Evolutionary conservation across 2,329 filamentous ascomycete genomes (phyloP), one percentile per base, ranked within the genome.

Genomic region (Lizonia empirigonia): DNA sequence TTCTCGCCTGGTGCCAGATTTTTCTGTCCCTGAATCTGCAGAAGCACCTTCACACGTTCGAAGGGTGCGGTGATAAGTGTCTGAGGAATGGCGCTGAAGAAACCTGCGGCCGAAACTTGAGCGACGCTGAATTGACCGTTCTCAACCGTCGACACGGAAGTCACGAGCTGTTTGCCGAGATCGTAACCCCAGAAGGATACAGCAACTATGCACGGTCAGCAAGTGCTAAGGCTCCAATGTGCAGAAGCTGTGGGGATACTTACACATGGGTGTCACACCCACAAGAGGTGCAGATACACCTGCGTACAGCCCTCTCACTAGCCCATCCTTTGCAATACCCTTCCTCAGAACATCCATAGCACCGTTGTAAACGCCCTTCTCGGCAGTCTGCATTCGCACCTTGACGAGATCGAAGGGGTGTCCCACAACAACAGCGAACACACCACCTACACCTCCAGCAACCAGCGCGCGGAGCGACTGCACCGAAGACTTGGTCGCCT

Each of bases 391-490:
- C 74, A 99, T 80, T 52, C 94, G 89, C 60, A 99, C 94, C 79
- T 99, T 99, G 74, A 97, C 93, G 64, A 99, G 82, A 74, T 99
- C 94, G 72, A 99, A 99, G 8, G 94, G 94, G 75, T 99, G 94
- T 50, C 94, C 77, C 15, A 97, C 92, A 33, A 99, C 74, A 47
- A 99, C 94, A 50, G 94, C 93, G 78, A 90, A 97, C 38, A 99
- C 76, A 65, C 94, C 94, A 63, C 94, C 94, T 53, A 96, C 95
- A 56, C 91, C 94, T 65, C 94, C 94, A 7, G 93, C 93, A 7
- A 82, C 87, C 42, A 99, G 83, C 33, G 93, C 94, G 53, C 93
- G 88, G 58, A 96, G 74, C 72, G 84, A 85, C 46, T 85, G 82
- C 37, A 87, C 68, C 1, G 82, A 82, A 38, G 77, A 77, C 62